phyloP scores from a whole-genome alignment of 2,329 filamentous ascomycete genomes.

The Xylariaceae sp. region DNA sequence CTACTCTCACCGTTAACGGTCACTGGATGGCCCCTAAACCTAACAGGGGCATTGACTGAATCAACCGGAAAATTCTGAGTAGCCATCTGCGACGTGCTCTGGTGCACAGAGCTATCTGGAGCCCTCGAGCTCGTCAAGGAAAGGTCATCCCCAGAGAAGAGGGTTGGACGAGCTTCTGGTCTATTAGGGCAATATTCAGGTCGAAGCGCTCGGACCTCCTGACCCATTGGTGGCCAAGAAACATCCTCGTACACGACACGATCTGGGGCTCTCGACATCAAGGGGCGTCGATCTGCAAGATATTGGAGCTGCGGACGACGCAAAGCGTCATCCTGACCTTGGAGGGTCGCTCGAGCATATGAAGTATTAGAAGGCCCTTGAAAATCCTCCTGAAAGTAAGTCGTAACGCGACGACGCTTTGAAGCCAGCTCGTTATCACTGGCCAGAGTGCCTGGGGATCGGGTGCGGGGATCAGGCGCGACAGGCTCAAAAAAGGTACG shows the following conservation, averaged over 20 bases:
- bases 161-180: constrained; percentile 18
- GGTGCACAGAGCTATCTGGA: constrained; percentile 9
- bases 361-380: constrained; percentile 19
- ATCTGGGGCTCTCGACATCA: constrained; percentile 5
- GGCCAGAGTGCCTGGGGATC: constrained; percentile 20
- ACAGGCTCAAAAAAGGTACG: constrained; percentile 21
- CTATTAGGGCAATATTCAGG: constrained; percentile 19
- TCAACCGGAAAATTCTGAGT: constrained; percentile 14
- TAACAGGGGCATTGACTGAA: constrained; percentile 20
- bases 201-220: constrained; percentile 18
- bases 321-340: constrained; percentile 19
- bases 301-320: constrained; percentile 20
- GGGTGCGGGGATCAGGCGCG: constrained; percentile 17
- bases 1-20: constrained; percentile 20
- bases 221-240: constrained; percentile 16
- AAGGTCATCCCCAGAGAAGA: constrained; percentile 14
- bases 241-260: constrained; percentile 16
- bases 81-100: background rate
- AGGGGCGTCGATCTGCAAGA: constrained; percentile 14
- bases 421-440: constrained; percentile 22
- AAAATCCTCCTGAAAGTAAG: constrained; percentile 24
- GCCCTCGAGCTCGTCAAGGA: constrained; percentile 11
- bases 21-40: constrained; percentile 26
- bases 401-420: constrained; percentile 25
- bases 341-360: constrained; percentile 25